These are phyloP conservation scores for Leccinum rimulosum DNA, from an alignment of 768 basidiomycete species.

Conservation along the genomic window DNA sequence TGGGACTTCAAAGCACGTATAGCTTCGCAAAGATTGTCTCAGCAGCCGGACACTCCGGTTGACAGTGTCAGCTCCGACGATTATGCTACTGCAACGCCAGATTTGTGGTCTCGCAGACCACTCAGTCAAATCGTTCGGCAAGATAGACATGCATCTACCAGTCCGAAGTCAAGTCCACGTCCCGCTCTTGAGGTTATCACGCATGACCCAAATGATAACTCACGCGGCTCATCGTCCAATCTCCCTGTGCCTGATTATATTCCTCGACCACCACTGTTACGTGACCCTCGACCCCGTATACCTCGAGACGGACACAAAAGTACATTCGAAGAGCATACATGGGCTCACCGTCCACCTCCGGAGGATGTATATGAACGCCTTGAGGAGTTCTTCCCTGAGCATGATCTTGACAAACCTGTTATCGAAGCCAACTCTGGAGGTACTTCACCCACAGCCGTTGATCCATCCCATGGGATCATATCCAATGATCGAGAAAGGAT, in stretches of 20 bases:
- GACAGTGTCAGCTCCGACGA: conserved; percentile 29
- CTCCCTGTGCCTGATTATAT: conserved; percentile 20
- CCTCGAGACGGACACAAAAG: conserved; percentile 31
- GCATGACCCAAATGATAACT: conserved; percentile 14
- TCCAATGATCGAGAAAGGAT: conserved; percentile 36
- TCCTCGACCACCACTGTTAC: conserved; percentile 12
- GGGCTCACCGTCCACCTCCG: conserved; percentile 87
- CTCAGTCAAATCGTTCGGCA: conserved; percentile 26
- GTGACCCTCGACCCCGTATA: conserved; percentile 23
- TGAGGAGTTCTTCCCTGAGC: conserved; percentile 93
- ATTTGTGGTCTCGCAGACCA: conserved; percentile 33
- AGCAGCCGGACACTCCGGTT: conserved; percentile 14
- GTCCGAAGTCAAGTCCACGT: conserved; percentile 22
- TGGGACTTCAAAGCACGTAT: conserved; percentile 27
- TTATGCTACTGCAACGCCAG: conserved; percentile 29
- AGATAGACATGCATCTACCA: conserved; percentile 4
- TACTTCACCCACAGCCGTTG: conserved; percentile 68
- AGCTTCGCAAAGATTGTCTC: conserved; percentile 17
- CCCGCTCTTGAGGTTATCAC: conserved; percentile 33
- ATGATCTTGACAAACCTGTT: conserved; percentile 94
- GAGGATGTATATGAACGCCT: conserved; percentile 93
- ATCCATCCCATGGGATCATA: conserved; percentile 43
- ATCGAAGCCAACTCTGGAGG: conserved; percentile 83
- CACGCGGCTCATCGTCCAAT: conserved; percentile 17
- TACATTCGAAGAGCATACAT: conserved; percentile 72